Base-by-base conservation (phyloP, 176 grass and related monocot species). In the Lolium multiflorum region DNA sequence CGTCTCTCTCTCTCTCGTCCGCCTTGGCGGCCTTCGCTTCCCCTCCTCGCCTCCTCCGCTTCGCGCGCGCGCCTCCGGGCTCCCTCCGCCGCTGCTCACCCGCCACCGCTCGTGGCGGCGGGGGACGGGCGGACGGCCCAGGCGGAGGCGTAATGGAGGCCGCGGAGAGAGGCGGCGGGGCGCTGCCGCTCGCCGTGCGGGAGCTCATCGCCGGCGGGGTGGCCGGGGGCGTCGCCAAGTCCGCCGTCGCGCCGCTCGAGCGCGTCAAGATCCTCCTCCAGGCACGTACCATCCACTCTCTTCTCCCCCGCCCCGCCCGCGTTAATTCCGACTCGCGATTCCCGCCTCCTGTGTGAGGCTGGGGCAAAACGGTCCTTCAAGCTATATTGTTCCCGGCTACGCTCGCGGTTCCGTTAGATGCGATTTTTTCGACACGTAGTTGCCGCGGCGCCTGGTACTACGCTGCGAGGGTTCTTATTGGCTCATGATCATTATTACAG, bases 191-290 rank as follows among this genome's bases (percentile, higher is more conserved):
- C 18, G 86, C 93, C 63, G 74, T 96, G 71, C 93, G 94, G 90
- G 93, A 98, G 84, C 92, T 95, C 70, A 63, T 98, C 84, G 91
- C 96, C 63, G 96, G 96, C 35, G 96, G 93, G 6, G 84, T 95
- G 22, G 96, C 96, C 4, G 96, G 96, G 9, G 96, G 91, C 35
- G 78, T 95, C 69, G 92, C 97, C 76, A 98, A 94, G 88, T 91
- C 93, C 16, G 86, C 93, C 78, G 96, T 96, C 21, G 93, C 93
- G 62, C 96, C 96, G 50, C 96, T 98, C 75, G 92, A 98, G 82
- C 96, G 96, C 81, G 93, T 98, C 84, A 98, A 96, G 84, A 98
- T 98, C 78, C 92, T 98, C 35, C 95, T 98, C 70, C 93, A 96
- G 96, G 96, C 85, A 65, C 72, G 52, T 92, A 8, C 7, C 8